Evolutionary conservation across 1,284 basidiomycete species (phyloP), one percentile per base, ranked within the genome.

Genomic region (Porogramme epimiltina): DNA sequence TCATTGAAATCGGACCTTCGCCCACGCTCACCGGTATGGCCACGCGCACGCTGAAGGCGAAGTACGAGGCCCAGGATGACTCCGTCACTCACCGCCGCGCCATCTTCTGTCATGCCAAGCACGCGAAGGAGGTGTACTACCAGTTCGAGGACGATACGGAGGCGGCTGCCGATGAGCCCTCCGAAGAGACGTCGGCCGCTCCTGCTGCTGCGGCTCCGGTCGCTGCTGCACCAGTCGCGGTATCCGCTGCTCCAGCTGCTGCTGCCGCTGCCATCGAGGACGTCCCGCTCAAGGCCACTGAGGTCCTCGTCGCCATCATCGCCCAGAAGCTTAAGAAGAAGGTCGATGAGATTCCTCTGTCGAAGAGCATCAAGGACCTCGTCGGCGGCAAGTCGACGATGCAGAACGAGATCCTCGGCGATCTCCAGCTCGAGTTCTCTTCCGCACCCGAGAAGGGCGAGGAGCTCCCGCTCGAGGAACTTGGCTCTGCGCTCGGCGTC

Each of bases 321-420:
- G 94, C 96, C 1, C 96, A 99, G 77, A 98, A 99, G 76, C 79
- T 99, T 67, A 99, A 99, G 87, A 99, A 98, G 80, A 84, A 79
- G 55, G 81, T 95, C 33, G 81, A 87, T 47, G 96, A 98, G 63
- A 78, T 99, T 49, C 90, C 94, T 3, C 79, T 95, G n/a, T 82
- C 85, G 59, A 99, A 99, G 73, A 91, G 94, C 1, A 95, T 99
- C 80, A 98, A 98, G 74, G 96, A 99, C 67, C 88, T 98, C 54
- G 95, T 98, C 46, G 95, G 94, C 38, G 97, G 97, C 61, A 99
- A 99, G 76, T 98, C 95, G 22, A 98, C 97, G 1, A 78, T 99
- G 52, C 95, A 97, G 73, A 98, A 98, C 70, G 95, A 98, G 72
- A 95, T 98, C 58, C 77, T 98, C 42, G 95, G 94, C 46, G 93